Evolutionary conservation across 208 protist species (phyloP), one percentile per base, ranked within the genome.

Genomic region (Trypanosoma scelopori): DNA sequence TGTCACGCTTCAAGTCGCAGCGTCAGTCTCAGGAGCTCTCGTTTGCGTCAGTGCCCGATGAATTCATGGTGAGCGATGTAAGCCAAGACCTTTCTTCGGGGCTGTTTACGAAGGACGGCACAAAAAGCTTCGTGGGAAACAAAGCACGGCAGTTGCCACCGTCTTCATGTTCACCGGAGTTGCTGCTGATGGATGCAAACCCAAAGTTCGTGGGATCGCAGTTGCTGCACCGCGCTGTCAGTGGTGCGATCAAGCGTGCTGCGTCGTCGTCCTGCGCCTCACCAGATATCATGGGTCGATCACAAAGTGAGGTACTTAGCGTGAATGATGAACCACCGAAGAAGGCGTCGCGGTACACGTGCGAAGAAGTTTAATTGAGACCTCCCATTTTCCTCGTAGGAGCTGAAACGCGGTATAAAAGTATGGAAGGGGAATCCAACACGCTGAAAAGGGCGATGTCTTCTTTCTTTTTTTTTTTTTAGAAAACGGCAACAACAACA

Each of bases 201-300:
- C 49, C 56, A 5, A 37, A 37, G 25, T 0, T 61, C 1, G 52
- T 89, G 48, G 57, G 59, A 25, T 77, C 83, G 32, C 83, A 89
- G 71, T 65, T 89, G 63, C 48, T 89, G 53, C 83, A 89, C 43
- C 69, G 74, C 28, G 78, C 74, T 28, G 77, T 68, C 1, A 55
- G 73, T 23, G 66, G 55, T 42, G 70, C 72, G 62, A 75, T 75
- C 5, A 74, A 74, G 45, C 61, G 59, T 3, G 46, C 28, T 23
- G 55, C 52, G 0, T 16, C 39, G 12, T 56, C 27, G 1, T 63
- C 53, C 20, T 53, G 22, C 42, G 28, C 55, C 30, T 49, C 45
- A 5, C 12, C 11, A 4, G 48, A 52, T 7, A 1, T 28, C 13
- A 27, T 52, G 1, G 48, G 22, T 32, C 3, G 22, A 1, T 16